These are phyloP conservation scores for Corylus americana DNA, from an alignment of 306 rosid genomes.

Conservation along the genomic window DNA sequence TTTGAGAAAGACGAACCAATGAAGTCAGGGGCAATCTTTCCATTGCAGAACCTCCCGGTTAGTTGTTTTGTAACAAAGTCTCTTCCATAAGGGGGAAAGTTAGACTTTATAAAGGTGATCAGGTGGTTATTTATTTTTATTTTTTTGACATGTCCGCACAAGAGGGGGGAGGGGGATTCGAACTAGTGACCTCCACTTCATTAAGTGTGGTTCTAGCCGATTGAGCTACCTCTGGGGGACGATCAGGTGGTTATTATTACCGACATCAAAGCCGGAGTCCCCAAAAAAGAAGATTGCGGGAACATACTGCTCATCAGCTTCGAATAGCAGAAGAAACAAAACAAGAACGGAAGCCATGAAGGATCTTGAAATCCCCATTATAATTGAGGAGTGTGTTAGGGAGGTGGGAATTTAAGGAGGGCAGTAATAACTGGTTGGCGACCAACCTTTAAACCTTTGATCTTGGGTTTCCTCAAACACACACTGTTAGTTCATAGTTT, in stretches of 20 bases:
- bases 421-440: no score
- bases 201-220: no score
- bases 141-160: no score
- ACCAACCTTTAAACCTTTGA: no score
- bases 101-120: conserved; percentile 44
- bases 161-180: no score
- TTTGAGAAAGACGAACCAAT: conserved; percentile 37
- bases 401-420: no score
- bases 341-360: conserved; percentile 28
- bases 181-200: no score
- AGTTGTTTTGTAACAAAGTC: conserved; percentile 51
- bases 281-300: conserved; percentile 78
- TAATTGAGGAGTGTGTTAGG: no score
- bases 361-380: conserved; percentile 34
- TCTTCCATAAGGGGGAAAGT: conserved; percentile 75
- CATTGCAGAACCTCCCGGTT: conserved; percentile 74
- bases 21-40: conserved; percentile 64
- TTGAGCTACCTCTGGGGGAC: no score
- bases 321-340: conserved; percentile 24
- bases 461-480: no score
- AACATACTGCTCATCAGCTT: conserved; percentile 54
- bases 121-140: conserved; percentile 6
- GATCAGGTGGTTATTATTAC: conserved; percentile 56
- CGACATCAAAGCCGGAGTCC: conserved; percentile 66
- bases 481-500: no score